Evolutionary conservation across 1,284 basidiomycete genomes (phyloP).

Genomic region (Singerocomus inundabilis): DNA sequence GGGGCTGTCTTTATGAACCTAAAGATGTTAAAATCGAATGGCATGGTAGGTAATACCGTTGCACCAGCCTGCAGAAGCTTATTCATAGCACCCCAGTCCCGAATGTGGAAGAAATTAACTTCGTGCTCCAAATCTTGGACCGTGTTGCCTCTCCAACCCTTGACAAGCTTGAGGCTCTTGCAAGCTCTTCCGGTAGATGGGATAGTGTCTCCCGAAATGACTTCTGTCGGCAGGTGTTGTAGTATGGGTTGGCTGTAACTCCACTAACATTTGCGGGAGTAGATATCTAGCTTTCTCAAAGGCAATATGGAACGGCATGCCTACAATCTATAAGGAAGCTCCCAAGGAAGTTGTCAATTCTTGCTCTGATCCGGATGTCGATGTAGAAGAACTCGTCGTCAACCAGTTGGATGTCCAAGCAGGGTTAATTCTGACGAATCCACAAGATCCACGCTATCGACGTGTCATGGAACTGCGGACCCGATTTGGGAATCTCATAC

Average conservation of each 20-base stretch:
- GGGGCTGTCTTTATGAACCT: conserved; percentile 83
- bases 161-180: conserved; percentile 64
- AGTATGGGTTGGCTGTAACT: background rate
- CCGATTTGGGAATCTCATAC: conserved; percentile 70
- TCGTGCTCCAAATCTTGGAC: conserved; percentile 61
- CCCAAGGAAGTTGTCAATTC: conserved; percentile 53
- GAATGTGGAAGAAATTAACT: conserved; percentile 70
- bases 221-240: conserved; percentile 75
- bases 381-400: conserved; percentile 66
- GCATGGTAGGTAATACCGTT: conserved; percentile 59
- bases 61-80: background rate
- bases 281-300: conserved; percentile 66
- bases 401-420: conserved; percentile 62
- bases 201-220: conserved; percentile 83
- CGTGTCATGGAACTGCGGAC: conserved; percentile 58
- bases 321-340: conserved; percentile 65
- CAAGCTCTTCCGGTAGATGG: conserved; percentile 58
- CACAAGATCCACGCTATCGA: conserved; percentile 75
- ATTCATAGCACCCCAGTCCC: conserved; percentile 53
- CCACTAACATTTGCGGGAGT: conserved; percentile 7
- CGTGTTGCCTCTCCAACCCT: conserved; percentile 67
- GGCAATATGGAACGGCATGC: conserved; percentile 71
- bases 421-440: conserved; percentile 77
- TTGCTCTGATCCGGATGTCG: conserved; percentile 58
- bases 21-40: conserved; percentile 85